Percentiles rank a stretch among this genome's conserved stretches.
Conservation (phyloP, 2,329 filamentous ascomycete species). For the Chrysosporium keratinophilum region DNA sequence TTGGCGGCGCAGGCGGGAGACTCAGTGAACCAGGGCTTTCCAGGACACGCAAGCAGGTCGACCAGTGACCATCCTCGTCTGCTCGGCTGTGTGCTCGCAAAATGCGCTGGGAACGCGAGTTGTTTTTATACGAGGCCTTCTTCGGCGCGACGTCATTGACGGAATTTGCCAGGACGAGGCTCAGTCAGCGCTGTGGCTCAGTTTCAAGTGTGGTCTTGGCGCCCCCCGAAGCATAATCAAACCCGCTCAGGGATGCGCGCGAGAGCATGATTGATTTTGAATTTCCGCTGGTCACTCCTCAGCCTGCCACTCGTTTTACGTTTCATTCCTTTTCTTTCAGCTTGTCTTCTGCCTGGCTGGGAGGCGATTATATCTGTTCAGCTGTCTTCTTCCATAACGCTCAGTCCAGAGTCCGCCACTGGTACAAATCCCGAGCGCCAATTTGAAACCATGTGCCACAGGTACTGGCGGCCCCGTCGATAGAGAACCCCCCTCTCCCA, state of each 20-base stretch:
- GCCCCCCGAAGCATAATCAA: not conserved
- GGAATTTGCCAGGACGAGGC: not conserved
- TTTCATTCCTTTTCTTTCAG: not conserved
- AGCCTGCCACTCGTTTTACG: slow-evolving; percentile 5
- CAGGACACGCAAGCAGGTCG: not conserved
- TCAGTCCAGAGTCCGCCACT: not conserved
- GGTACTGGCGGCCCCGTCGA: slow-evolving; percentile 10
- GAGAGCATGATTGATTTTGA: not conserved
- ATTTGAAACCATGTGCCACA: slow-evolving; percentile 13
- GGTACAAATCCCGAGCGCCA: not conserved
- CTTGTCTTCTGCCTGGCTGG: not conserved
- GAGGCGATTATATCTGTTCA: not conserved
- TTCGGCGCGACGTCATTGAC: slow-evolving; percentile 8
- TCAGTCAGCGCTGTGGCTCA: not conserved
- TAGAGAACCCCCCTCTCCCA: slow-evolving; percentile 2
- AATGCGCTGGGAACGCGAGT: not conserved
- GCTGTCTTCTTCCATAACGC: not conserved
- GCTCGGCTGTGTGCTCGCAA: not conserved
- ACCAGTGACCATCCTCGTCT: slow-evolving; percentile 4
- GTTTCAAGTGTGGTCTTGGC: slow-evolving; percentile 2
- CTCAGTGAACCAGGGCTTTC: slow-evolving; percentile 5
- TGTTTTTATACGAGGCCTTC: not conserved
- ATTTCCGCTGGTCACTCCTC: not conserved
- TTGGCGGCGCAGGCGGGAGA: not conserved
- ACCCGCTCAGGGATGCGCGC: not conserved